A percentile compares a stretch with the other conserved stretches of the same genome.
Evolutionary conservation across 1,284 basidiomycete genomes (phyloP).

Genomic region (Puccinia novopanici): DNA sequence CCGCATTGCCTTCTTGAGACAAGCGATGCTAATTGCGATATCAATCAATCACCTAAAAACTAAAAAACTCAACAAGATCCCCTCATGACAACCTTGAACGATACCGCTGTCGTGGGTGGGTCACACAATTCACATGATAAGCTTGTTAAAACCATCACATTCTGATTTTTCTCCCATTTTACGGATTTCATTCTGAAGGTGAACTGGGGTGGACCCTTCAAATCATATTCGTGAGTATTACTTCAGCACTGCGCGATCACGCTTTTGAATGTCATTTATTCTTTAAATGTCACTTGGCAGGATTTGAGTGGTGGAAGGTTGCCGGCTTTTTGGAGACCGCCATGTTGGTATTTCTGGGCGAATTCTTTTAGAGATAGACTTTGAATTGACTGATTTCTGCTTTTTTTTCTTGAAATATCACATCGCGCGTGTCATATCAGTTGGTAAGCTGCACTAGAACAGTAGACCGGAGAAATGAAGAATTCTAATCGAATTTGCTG

Average conservation of each 20-base stretch:
- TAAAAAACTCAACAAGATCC: constrained; percentile 25
- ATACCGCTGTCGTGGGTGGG: constrained; percentile 41
- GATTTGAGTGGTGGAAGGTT: constrained; percentile 44
- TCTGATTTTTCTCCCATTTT: background rate
- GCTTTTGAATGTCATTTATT: background rate
- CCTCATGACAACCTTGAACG: constrained; percentile 50
- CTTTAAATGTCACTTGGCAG: background rate
- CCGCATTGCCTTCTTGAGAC: background rate
- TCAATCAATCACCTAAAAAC: background rate
- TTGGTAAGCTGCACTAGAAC: background rate
- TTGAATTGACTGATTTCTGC: background rate
- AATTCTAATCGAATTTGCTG: background rate
- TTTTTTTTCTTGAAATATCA: background rate
- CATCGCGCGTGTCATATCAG: background rate
- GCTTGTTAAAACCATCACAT: background rate
- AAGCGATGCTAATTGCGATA: background rate
- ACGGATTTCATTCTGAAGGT: constrained; percentile 64
- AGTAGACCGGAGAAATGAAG: background rate
- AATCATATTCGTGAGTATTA: constrained; percentile 67
- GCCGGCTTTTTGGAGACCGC: constrained; percentile 53
- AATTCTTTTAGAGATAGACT: background rate
- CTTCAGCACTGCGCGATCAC: background rate
- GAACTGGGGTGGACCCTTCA: constrained; percentile 81
- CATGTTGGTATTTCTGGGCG: constrained; percentile 66
- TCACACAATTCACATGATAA: background rate